These are phyloP conservation scores for Mayamaea pseudoterrestris DNA, from an alignment of 108 stramenopile species.

Conservation along the genomic window DNA sequence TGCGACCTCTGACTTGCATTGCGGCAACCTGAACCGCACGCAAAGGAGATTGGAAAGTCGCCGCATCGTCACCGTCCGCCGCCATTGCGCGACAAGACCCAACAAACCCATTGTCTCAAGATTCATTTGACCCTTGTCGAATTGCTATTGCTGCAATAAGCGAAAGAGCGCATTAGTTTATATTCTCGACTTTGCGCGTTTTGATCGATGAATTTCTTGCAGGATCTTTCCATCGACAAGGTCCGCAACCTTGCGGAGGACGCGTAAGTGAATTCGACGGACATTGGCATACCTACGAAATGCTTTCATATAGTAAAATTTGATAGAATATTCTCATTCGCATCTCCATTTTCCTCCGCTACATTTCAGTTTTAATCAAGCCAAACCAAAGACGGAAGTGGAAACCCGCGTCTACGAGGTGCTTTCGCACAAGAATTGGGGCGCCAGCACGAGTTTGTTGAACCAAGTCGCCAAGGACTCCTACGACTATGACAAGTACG, in stretches of 20 bases:
- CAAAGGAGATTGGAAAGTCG: too few species aligned
- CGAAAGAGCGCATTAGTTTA: too few species aligned
- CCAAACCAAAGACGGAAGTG: conserved; percentile 85
- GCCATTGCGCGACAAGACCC: too few species aligned
- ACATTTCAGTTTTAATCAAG: conserved; percentile 70
- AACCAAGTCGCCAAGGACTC: conserved; percentile 92
- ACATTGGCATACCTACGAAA: too few species aligned
- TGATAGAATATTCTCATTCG: conserved; percentile 1
- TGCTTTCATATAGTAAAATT: neutral
- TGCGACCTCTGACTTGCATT: too few species aligned
- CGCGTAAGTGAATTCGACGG: conserved; percentile 46
- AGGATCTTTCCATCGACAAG: conserved; percentile 81
- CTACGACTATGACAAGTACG: conserved; percentile 80
- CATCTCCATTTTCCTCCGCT: neutral
- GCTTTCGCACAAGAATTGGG: conserved; percentile 98
- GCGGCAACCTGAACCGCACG: too few species aligned
- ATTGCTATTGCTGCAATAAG: too few species aligned
- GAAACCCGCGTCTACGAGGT: conserved; percentile 94
- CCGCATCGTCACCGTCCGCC: too few species aligned
- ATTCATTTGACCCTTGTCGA: too few species aligned
- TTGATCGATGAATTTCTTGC: conserved; percentile 60
- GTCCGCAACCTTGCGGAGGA: conserved; percentile 84
- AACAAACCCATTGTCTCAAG: too few species aligned
- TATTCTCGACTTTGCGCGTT: too few species aligned
- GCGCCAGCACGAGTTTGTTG: conserved; percentile 88